phyloP scores from a whole-genome alignment of 306 rosid genomes.

The Cucurbita maxima region DNA sequence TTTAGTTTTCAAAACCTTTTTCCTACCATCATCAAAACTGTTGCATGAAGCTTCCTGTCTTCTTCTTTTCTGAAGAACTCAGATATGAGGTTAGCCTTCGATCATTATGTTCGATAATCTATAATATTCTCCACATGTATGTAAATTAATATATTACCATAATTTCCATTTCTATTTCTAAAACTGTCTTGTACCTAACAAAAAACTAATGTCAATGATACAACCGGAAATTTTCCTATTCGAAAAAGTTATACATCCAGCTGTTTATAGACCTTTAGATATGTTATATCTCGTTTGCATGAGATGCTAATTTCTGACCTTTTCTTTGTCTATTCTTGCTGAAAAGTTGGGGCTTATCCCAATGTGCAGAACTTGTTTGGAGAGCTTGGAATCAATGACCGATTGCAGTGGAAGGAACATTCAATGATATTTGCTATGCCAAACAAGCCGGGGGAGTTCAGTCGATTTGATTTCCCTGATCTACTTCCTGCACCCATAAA shows the following conservation, averaged over 20 bases:
- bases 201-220: not conserved
- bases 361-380: slow-evolving; percentile 84
- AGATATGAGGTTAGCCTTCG: not conserved
- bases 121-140: too few relatives aligned
- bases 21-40: not conserved
- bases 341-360: slow-evolving; percentile 94
- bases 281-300: not conserved
- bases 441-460: slow-evolving; percentile 87
- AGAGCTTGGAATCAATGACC: slow-evolving; percentile 86
- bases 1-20: not conserved
- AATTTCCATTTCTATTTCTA: not conserved
- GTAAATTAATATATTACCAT: not conserved
- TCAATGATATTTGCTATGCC: slow-evolving; percentile 99
- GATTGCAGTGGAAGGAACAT: slow-evolving; percentile 98
- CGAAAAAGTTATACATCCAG: not conserved
- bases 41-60: not conserved
- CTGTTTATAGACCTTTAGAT: not conserved
- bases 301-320: not conserved
- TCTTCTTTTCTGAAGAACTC: not conserved
- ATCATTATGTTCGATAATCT: not conserved
- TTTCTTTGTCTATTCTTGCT: slow-evolving; percentile 7
- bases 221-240: not conserved
- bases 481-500: slow-evolving; percentile 78
- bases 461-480: slow-evolving; percentile 85
- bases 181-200: not conserved